Conservation (phyloP, 495 filamentous ascomycete genomes). For the Podospora pseudopauciseta region DNA sequence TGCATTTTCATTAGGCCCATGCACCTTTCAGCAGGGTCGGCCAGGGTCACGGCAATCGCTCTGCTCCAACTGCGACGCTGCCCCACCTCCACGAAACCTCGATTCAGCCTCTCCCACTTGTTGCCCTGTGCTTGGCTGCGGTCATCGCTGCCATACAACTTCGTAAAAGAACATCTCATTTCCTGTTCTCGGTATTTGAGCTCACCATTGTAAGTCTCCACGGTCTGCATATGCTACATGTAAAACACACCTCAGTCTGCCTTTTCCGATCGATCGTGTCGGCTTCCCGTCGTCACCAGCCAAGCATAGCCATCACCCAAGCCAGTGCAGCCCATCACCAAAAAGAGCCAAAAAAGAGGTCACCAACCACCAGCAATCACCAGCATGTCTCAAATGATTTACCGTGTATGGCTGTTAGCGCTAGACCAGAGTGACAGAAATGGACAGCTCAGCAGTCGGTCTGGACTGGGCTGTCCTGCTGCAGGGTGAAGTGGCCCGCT, state of each 20-base stretch:
- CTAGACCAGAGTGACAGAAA: neutral
- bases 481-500: constrained; percentile 4
- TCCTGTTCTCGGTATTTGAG: neutral
- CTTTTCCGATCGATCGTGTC: neutral
- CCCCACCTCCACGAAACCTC: neutral
- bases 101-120: neutral
- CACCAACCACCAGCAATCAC: constrained; percentile 5
- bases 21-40: constrained; percentile 7
- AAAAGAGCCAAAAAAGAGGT: neutral
- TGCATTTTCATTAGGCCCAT: neutral
- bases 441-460: neutral
- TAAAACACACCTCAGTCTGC: no score
- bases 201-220: no score
- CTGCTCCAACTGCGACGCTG: neutral
- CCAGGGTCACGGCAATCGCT: constrained; percentile 4
- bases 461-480: constrained; percentile 3
- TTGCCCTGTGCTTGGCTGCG: neutral
- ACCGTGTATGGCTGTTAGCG: neutral
- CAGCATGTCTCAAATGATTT: neutral
- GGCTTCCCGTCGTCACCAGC: neutral
- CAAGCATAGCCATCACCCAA: neutral
- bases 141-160: neutral
- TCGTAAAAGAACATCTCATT: neutral
- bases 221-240: no score
- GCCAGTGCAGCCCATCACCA: neutral